Base-by-base conservation (phyloP, 805 yeast species). In the Tetrapisispora fleetii region DNA sequence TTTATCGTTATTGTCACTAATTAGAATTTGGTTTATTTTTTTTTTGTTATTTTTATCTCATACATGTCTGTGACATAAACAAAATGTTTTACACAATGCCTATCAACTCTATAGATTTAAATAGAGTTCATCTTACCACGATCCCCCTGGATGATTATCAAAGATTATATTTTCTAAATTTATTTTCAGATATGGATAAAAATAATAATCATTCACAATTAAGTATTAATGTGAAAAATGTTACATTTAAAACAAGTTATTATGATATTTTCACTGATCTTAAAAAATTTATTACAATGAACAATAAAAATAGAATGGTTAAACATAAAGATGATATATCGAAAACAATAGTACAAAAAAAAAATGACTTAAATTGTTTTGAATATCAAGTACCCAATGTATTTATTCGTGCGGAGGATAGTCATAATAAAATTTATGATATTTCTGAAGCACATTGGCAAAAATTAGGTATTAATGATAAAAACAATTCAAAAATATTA, bases 91-190 rank as follows among this genome's bases (percentile, higher is more conserved):
- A 32, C 13, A 32, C 8, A 18, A 41, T 41, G 45, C 4, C n/a
- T 11, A 32, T 4, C 4, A n/a, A 24, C 17, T 24, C n/a, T n/a
- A 17, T 62, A 19, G 58, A 57, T 40, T 38, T 49, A 8, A 33
- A 47, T 17, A 43, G 43, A 7, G 51, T 64, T 16, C 48, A 39
- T 19, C 49, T 64, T 5, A 45, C 59, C 4, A 50, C 48, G 5
- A 54, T 53, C 30, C 64, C 67, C 6, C 32, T 59, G 37, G 68
- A 64, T 47, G 67, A 64, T 42, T 64, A 62, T 47, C 68, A 64
- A 50, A 49, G 68, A 44, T 45, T 62, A 13, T 60, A 52, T 48
- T 59, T 64, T 47, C 52, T 58, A 4, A 49, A 53, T 13, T 39
- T 58, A 18, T 42, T 53, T 9, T 33, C 27, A 13, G 47, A 52